Percentiles rank a stretch among this genome's conserved stretches.
Conservation (phyloP, 176 grass and related monocot species). For the Lolium rigidum region DNA sequence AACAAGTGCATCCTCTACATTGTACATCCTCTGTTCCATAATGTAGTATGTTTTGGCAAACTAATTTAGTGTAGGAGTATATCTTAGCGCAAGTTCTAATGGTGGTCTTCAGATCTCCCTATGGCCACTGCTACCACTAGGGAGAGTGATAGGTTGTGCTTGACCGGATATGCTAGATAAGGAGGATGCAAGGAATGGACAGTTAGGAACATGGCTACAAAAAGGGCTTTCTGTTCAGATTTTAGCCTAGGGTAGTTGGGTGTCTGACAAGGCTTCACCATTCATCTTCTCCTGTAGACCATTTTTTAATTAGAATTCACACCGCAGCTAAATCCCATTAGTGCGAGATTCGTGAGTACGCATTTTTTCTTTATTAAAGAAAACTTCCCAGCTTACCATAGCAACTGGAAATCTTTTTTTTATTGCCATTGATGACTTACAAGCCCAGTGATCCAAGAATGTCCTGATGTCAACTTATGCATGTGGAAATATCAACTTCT, state of each 20-base stretch:
- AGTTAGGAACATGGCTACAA: not conserved
- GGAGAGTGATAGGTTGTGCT: not conserved
- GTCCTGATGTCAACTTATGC: not conserved
- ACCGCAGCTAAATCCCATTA: no score
- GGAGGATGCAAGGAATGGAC: constrained; percentile 3
- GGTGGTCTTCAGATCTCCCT: not conserved
- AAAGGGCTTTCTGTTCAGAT: not conserved
- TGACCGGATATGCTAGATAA: not conserved
- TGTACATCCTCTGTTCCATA: no score
- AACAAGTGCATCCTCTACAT: no score
- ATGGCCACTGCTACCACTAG: not conserved
- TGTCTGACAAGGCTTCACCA: not conserved
- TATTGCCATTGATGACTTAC: constrained; percentile 13
- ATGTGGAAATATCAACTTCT: not conserved
- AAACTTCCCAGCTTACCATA: not conserved
- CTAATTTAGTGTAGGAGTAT: no score
- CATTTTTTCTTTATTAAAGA: no score
- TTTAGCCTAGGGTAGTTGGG: not conserved
- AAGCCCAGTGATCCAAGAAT: not conserved
- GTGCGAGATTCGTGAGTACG: no score
- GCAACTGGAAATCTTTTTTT: not conserved
- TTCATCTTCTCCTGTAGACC: not conserved
- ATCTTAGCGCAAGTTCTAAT: constrained; percentile 1
- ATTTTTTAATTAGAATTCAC: no score
- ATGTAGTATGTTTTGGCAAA: no score